These are phyloP conservation scores for Coleophoma cylindrospora DNA, from an alignment of 2,329 filamentous ascomycete species.

Conservation along the genomic window DNA sequence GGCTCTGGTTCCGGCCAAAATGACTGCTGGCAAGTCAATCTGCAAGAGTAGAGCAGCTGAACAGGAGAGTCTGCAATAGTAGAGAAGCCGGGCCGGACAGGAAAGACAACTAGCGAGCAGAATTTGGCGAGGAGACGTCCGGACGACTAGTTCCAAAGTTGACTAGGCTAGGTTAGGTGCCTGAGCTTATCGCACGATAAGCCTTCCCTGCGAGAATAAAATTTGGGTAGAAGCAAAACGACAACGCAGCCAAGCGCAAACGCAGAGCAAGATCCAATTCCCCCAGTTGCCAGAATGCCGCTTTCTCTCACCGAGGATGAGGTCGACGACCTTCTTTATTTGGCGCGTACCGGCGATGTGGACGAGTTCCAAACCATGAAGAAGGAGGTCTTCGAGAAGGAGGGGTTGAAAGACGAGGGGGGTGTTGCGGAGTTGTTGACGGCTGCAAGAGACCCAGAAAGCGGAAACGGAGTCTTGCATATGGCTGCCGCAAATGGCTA, in stretches of 20 bases:
- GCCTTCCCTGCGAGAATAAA: not conserved
- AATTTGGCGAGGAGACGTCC: too few species aligned
- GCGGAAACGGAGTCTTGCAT: conserved; percentile 76
- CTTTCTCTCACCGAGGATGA: conserved; percentile 64
- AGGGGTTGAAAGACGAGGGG: conserved; percentile 36
- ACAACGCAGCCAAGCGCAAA: not conserved
- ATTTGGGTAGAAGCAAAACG: not conserved
- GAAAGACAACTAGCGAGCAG: too few species aligned
- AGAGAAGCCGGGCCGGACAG: too few species aligned
- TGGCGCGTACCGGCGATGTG: conserved; percentile 72
- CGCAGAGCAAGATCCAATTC: too few species aligned
- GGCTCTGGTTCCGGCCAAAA: too few species aligned
- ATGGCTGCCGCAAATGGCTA: conserved; percentile 93
- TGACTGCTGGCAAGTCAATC: too few species aligned
- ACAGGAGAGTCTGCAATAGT: too few species aligned
- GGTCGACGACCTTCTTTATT: conserved; percentile 89
- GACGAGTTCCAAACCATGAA: conserved; percentile 59
- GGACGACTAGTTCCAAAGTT: too few species aligned
- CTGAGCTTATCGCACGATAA: not conserved
- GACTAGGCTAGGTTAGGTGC: too few species aligned
- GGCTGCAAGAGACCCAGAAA: conserved; percentile 67
- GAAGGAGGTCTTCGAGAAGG: conserved; percentile 53
- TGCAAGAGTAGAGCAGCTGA: too few species aligned
- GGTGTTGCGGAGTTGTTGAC: conserved; percentile 60
- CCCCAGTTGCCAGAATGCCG: conserved; percentile 12